Evolutionary conservation across 116 monocot species (phyloP), one percentile per base, ranked within the genome.

Genomic region (Posidonia oceanica): DNA sequence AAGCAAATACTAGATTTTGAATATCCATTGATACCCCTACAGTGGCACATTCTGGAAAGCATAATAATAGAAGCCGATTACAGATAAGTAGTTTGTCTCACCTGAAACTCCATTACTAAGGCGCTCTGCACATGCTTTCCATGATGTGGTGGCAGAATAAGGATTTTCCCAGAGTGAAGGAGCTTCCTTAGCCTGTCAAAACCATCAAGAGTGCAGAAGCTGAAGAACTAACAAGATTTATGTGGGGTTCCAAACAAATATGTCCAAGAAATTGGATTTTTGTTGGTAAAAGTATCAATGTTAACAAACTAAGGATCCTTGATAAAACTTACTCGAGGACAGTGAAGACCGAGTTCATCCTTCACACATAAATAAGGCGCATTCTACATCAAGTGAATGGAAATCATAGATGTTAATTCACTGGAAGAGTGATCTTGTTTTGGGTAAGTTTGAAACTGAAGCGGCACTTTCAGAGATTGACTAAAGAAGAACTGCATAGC

Each of bases 131-230:
- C 97, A 97, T 51, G 92, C 77, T 59, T 92, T 97, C 97, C 97
- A 97, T 16, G 92, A 92, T 4, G 85, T 87, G 13, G 89, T 85
- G 8, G 91, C 80, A 23, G 89, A 78, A 36, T 85, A 66, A 13
- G 97, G 89, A 80, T 92, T 97, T 81, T 92, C 92, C 97, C 92
- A 97, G 2, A 97, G 78, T 18, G 92, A 89, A 18, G 92, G 79
- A 39, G 79, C 67, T 75, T 85, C 97, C 59, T 85, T 97, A 64
- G 70, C 76, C 96, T 97, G 60, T 64, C 10, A 37, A 71, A 36
- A 74, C 7, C 14, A 62, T 48, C 42, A 74, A 54, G 23, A 38
- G 18, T 18, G 14, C 18, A 69, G 10, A 15, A 57, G 10, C 38
- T 8, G 41, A 70, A 38, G 8, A 61, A 63, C 14, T 23, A 59